Evolutionary conservation across 1,284 basidiomycete genomes (phyloP).

Genomic region (Cutaneotrichosporon sp.): DNA sequence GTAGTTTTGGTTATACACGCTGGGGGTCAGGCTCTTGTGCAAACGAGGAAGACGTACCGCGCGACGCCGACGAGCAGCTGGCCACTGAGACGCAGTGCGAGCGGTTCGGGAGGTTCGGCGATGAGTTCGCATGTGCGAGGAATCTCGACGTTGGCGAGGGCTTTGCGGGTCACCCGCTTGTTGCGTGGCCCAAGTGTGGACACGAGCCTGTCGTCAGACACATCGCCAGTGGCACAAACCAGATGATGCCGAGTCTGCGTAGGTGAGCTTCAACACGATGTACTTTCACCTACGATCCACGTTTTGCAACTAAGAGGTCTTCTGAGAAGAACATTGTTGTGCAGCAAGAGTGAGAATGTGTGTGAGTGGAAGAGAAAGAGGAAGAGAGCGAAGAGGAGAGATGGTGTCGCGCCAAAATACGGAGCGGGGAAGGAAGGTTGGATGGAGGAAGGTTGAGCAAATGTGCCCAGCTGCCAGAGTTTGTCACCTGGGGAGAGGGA

Average conservation of each 20-base stretch:
- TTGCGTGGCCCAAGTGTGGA: conserved; percentile 80
- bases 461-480: too few species aligned
- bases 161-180: conserved; percentile 70
- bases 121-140: conserved; percentile 71
- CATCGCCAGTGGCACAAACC: conserved; percentile 21
- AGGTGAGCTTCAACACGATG: neutral
- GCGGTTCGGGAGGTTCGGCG: conserved; percentile 70
- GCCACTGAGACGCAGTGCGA: conserved; percentile 75
- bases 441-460: neutral
- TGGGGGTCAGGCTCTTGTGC: conserved; percentile 5
- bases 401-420: too few species aligned
- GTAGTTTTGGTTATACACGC: conserved; percentile 34
- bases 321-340: conserved; percentile 40
- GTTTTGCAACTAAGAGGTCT: conserved; percentile 35
- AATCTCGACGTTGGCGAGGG: conserved; percentile 73
- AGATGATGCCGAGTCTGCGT: conserved; percentile 38
- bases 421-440: neutral
- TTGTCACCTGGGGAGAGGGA: too few species aligned
- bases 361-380: neutral
- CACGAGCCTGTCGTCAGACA: conserved; percentile 60
- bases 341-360: neutral
- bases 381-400: neutral
- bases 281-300: conserved; percentile 32
- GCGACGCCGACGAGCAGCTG: conserved; percentile 80
- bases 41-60: conserved; percentile 55